phyloP scores from a whole-genome alignment of 768 basidiomycete species.

The Agrocybe pediades region DNA sequence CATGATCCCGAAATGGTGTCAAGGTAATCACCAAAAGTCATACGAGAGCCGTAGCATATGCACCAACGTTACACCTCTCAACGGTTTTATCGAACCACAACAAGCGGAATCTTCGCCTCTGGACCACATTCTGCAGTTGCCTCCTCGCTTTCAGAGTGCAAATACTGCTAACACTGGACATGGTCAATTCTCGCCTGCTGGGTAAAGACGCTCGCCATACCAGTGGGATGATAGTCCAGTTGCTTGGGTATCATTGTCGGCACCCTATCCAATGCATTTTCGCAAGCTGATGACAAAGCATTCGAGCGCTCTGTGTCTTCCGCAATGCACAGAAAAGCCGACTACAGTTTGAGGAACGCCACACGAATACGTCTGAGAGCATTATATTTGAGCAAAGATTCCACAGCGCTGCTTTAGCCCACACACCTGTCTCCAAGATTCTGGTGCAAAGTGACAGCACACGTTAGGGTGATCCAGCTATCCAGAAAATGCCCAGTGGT shows the following conservation, averaged over 20 bases:
- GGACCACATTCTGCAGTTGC: constrained; percentile 43
- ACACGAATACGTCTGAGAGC: constrained; percentile 44
- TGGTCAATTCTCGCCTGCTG: constrained; percentile 56
- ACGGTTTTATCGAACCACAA: constrained; percentile 45
- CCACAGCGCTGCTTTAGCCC: not conserved
- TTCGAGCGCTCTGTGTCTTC: not conserved
- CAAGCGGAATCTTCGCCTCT: constrained; percentile 52
- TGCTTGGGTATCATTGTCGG: constrained; percentile 50
- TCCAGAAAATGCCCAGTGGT: constrained; percentile 58
- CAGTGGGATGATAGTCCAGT: constrained; percentile 57
- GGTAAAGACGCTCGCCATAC: constrained; percentile 21
- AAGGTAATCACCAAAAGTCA: not conserved
- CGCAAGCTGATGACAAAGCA: not conserved
- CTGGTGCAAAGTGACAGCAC: constrained; percentile 44
- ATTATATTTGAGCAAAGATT: not conserved
- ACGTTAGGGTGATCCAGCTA: constrained; percentile 50
- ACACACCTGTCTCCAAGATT: constrained; percentile 30
- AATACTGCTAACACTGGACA: too few species aligned
- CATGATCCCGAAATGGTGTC: constrained; percentile 17
- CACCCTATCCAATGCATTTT: constrained; percentile 34
- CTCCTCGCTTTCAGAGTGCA: constrained; percentile 39
- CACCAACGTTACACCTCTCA: constrained; percentile 43
- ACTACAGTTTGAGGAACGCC: constrained; percentile 53
- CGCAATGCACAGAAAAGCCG: constrained; percentile 15
- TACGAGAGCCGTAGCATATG: constrained; percentile 31